Percentiles rank a stretch among this genome's conserved stretches.
These are phyloP conservation scores for Canavalia gladiata DNA, from an alignment of 306 rosid genomes.

Conservation along the genomic window DNA sequence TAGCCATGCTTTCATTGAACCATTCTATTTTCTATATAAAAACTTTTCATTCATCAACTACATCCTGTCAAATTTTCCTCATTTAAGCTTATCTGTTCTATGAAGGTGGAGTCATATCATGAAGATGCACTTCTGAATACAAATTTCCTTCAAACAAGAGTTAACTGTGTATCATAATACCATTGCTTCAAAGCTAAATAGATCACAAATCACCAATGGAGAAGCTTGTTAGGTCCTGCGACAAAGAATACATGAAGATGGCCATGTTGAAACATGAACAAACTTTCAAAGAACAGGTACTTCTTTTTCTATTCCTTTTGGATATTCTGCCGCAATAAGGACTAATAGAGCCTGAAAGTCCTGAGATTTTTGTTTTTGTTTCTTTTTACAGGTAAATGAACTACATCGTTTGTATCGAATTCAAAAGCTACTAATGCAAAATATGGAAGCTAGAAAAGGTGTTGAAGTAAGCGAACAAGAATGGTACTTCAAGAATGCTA, in stretches of 20 bases:
- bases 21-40: conserved; percentile 42
- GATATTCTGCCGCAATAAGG: conserved; percentile 10
- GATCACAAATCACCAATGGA: conserved; percentile 64
- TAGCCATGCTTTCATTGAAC: conserved; percentile 32
- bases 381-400: conserved; percentile 68
- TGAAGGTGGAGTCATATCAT: conserved; percentile 47
- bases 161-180: conserved; percentile 14
- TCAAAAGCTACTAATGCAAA: conserved; percentile 85
- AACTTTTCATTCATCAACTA: conserved; percentile 43
- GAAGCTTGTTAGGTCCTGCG: conserved; percentile 67
- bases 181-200: conserved; percentile 18
- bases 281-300: conserved; percentile 92
- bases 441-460: conserved; percentile 54
- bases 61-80: conserved; percentile 50
- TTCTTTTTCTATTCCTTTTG: conserved; percentile 30
- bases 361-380: neutral
- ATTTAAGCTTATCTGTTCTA: conserved; percentile 49
- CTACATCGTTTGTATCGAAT: conserved; percentile 87
- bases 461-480: conserved; percentile 51
- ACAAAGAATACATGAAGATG: conserved; percentile 87
- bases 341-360: neutral
- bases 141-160: conserved; percentile 40
- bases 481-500: conserved; percentile 62
- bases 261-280: conserved; percentile 94
- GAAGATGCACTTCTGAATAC: conserved; percentile 43